Evolutionary conservation across 1,139 yeast genomes (phyloP).

Genomic region (Candida frijolesensis): DNA sequence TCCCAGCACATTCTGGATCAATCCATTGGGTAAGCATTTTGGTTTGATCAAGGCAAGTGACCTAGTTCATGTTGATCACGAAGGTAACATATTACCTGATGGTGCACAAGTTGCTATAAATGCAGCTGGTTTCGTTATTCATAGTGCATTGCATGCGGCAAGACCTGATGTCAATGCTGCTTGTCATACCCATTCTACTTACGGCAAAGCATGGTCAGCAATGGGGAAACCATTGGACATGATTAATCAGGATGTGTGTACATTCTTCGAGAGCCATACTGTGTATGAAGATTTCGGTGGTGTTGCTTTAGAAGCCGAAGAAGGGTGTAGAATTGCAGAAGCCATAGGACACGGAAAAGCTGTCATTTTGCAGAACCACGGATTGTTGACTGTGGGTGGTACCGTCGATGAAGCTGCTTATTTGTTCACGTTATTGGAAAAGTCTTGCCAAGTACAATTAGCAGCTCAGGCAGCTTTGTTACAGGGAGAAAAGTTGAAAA

Average conservation of each 20-base stretch:
- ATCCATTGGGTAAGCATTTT: constrained; percentile 75
- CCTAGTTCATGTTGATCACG: constrained; percentile 74
- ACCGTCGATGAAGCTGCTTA: constrained; percentile 87
- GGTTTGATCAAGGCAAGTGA: constrained; percentile 69
- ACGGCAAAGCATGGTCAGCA: constrained; percentile 75
- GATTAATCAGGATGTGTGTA: constrained; percentile 79
- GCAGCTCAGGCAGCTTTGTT: constrained; percentile 65
- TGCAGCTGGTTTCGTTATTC: constrained; percentile 82
- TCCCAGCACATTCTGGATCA: constrained; percentile 73
- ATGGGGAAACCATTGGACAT: constrained; percentile 74
- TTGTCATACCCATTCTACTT: constrained; percentile 74
- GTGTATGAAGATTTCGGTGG: constrained; percentile 78
- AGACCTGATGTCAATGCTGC: constrained; percentile 83
- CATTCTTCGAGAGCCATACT: constrained; percentile 64
- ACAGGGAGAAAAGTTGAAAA: constrained; percentile 27
- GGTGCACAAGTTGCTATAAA: constrained; percentile 70
- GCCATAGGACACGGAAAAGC: constrained; percentile 67
- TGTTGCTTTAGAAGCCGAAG: constrained; percentile 73
- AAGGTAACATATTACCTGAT: constrained; percentile 66
- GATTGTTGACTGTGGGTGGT: constrained; percentile 72
- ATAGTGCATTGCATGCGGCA: constrained; percentile 73
- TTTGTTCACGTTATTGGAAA: constrained; percentile 67
- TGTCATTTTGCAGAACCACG: constrained; percentile 75
- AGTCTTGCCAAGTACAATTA: constrained; percentile 71
- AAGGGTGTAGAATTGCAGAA: constrained; percentile 66